These are phyloP conservation scores for Globisporangium sylvaticum DNA, from an alignment of 352 stramenopile genomes.

Conservation along the genomic window DNA sequence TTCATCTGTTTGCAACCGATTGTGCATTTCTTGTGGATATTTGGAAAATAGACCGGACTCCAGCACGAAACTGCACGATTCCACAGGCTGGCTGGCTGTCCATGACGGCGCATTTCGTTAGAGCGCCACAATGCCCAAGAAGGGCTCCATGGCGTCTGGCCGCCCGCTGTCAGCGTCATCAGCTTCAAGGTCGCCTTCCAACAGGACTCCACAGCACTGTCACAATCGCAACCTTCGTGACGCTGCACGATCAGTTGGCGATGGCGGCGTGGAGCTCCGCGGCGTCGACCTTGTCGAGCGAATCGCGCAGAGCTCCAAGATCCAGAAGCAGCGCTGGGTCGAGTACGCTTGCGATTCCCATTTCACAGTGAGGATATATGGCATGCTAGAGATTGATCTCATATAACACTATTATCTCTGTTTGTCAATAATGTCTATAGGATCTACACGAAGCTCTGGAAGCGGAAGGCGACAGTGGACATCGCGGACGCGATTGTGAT, in stretches of 20 bases:
- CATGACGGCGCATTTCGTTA: not conserved
- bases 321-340: constrained; percentile 54
- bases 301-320: constrained; percentile 33
- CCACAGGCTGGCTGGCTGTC: too few species aligned
- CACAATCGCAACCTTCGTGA: not conserved
- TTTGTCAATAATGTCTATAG: not conserved
- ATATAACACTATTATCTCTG: not conserved
- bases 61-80: too few species aligned
- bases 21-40: too few species aligned
- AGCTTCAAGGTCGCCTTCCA: not conserved
- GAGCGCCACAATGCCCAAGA: constrained; percentile 3
- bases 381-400: too few species aligned
- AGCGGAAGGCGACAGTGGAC: constrained; percentile 53
- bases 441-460: constrained; percentile 53
- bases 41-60: too few species aligned
- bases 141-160: not conserved
- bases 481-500: constrained; percentile 58
- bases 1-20: too few species aligned
- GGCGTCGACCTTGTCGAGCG: constrained; percentile 54
- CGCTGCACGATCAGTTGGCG: not conserved
- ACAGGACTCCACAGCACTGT: not conserved
- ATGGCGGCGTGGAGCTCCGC: constrained; percentile 16
- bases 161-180: not conserved
- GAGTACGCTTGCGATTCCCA: constrained; percentile 26
- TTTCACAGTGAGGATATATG: not conserved